These are phyloP conservation scores for Acanthamoeba pearcei DNA, from an alignment of 208 protist species.

Conservation along the genomic window DNA sequence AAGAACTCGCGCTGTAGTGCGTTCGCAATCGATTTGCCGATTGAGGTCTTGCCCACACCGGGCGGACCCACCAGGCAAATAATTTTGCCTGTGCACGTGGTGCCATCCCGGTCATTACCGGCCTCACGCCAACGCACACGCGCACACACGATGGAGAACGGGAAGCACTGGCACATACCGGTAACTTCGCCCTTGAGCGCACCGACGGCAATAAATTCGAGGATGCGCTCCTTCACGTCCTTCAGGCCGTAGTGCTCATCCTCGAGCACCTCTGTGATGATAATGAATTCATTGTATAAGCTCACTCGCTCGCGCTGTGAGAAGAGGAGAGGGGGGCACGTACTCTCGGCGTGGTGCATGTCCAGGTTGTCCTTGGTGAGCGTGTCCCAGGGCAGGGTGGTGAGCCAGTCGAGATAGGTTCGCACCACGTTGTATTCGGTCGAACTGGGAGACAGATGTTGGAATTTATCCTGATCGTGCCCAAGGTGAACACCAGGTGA, in stretches of 20 bases:
- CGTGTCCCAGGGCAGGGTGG: background rate
- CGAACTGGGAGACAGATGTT: slow-evolving; percentile 19
- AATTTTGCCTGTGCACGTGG: slow-evolving; percentile 88
- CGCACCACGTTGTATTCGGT: slow-evolving; percentile 90
- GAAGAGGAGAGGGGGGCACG: background rate
- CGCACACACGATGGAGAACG: background rate
- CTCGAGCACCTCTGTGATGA: slow-evolving; percentile 74
- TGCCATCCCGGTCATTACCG: background rate
- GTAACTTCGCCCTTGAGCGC: slow-evolving; percentile 79
- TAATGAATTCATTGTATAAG: background rate
- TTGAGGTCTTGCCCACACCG: slow-evolving; percentile 89
- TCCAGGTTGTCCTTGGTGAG: slow-evolving; percentile 85
- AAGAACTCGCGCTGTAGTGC: slow-evolving; percentile 86
- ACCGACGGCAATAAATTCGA: slow-evolving; percentile 93
- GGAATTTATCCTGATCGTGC: slow-evolving; percentile 18
- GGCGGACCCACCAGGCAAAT: slow-evolving; percentile 92
- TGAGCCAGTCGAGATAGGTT: slow-evolving; percentile 93
- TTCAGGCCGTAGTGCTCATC: slow-evolving; percentile 92
- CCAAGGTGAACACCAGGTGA: background rate
- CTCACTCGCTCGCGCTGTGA: too few species aligned
- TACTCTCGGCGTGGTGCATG: slow-evolving; percentile 79
- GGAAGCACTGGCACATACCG: background rate
- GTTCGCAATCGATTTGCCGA: slow-evolving; percentile 91
- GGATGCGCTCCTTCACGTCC: slow-evolving; percentile 93
- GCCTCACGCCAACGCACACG: background rate